Evolutionary conservation across 1,284 basidiomycete genomes (phyloP).

Genomic region (Microbotryum violaceum): DNA sequence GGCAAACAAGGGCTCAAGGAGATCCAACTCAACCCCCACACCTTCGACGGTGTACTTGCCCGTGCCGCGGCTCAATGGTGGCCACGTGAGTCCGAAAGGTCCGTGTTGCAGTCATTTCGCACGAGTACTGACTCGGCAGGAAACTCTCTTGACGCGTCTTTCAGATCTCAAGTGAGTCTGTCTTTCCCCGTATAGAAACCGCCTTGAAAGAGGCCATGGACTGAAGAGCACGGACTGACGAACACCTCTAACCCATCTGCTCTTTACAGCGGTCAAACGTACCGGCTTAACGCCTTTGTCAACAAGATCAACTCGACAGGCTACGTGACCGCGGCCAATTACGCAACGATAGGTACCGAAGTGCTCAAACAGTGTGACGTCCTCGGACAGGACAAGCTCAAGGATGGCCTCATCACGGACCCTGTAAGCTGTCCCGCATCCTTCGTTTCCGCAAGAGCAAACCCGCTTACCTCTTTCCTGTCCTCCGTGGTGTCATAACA

Average conservation of each 20-base stretch:
- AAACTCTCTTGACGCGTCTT: not conserved
- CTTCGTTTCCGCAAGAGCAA: no score
- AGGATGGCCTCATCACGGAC: constrained; percentile 34
- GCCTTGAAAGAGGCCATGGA: constrained; percentile 7
- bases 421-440: constrained; percentile 1
- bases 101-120: no score
- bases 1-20: constrained; percentile 32
- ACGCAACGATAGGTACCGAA: constrained; percentile 23
- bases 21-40: constrained; percentile 19
- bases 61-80: constrained; percentile 30
- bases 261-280: constrained; percentile 4
- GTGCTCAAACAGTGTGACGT: constrained; percentile 36
- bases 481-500: no score
- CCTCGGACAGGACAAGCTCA: constrained; percentile 32
- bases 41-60: constrained; percentile 33
- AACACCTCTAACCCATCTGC: not conserved
- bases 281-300: constrained; percentile 27
- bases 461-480: no score
- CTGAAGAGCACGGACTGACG: not conserved
- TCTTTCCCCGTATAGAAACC: constrained; percentile 8
- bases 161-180: not conserved
- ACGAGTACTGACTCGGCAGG: no score
- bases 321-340: constrained; percentile 18
- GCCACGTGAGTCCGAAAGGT: not conserved
- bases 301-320: constrained; percentile 19